Conservation (phyloP, 371 early-diverging fungal species). For the Amoeboaphelidium protococcarum region DNA sequence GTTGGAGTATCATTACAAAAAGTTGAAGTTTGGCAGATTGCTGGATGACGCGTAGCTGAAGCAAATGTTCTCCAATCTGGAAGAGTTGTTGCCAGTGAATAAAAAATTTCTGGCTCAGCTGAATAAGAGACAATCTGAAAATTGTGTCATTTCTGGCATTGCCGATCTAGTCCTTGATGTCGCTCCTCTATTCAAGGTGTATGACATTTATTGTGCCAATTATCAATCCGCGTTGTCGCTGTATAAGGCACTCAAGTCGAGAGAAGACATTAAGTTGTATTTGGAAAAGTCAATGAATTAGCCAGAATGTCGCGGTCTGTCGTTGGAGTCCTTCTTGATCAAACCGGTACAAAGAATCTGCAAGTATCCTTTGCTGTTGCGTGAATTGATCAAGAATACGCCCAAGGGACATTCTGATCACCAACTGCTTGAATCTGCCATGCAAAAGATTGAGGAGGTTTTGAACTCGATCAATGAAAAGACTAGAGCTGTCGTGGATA, state of each 20-base stretch:
- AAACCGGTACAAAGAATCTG: slow-evolving; percentile 25
- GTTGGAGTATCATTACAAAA: slow-evolving; percentile 15
- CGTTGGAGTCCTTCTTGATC: slow-evolving; percentile 22
- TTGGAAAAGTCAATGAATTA: slow-evolving; percentile 11
- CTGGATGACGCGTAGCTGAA: slow-evolving; percentile 11
- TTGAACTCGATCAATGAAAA: slow-evolving; percentile 18
- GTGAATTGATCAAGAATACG: slow-evolving; percentile 16
- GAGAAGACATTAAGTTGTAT: slow-evolving; percentile 11
- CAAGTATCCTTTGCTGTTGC: slow-evolving; percentile 18
- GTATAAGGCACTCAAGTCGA: slow-evolving; percentile 8
- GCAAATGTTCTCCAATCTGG: slow-evolving; percentile 17
- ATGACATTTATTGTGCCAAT: slow-evolving; percentile 17
- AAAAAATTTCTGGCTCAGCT: slow-evolving; percentile 11
- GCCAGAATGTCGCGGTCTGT: slow-evolving; percentile 16
- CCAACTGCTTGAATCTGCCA: slow-evolving; percentile 9
- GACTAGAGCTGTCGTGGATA: slow-evolving; percentile 15
- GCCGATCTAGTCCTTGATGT: slow-evolving; percentile 2
- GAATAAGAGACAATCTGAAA: slow-evolving; percentile 7
- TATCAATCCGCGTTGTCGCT: slow-evolving; percentile 21
- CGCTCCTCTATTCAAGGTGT: slow-evolving; percentile 12
- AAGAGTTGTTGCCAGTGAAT: slow-evolving; percentile 16
- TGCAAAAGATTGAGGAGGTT: slow-evolving; percentile 18
- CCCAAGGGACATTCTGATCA: slow-evolving; percentile 12
- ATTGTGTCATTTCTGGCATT: slow-evolving; percentile 10
- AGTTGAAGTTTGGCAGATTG: slow-evolving; percentile 9